These are phyloP conservation scores for Rhynchospora tenuis DNA, from an alignment of 176 grass and related monocot genomes.

Conservation along the genomic window DNA sequence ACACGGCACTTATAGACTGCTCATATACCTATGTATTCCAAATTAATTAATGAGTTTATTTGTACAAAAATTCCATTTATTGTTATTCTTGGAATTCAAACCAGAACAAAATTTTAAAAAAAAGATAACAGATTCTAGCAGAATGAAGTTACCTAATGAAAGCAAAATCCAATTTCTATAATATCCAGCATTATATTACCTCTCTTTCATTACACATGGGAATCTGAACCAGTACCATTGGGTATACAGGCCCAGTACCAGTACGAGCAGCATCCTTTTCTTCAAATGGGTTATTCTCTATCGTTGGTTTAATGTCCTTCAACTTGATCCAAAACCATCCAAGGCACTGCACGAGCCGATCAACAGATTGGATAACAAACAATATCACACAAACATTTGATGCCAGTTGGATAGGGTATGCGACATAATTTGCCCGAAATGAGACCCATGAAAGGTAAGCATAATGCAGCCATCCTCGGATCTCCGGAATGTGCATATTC, in stretches of 20 bases:
- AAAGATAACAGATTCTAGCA: not conserved
- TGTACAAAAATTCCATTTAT: conserved; percentile 1
- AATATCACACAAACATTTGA: conserved; percentile 69
- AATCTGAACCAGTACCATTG: conserved; percentile 90
- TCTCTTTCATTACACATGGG: conserved; percentile 98
- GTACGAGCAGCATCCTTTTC: conserved; percentile 35
- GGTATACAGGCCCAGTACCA: conserved; percentile 40
- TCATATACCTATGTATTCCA: conserved; percentile 71
- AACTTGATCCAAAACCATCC: conserved; percentile 80
- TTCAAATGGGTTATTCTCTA: conserved; percentile 18
- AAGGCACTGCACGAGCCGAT: conserved; percentile 70
- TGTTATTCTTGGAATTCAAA: not conserved
- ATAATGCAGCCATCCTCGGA: not conserved
- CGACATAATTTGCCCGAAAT: conserved; percentile 50
- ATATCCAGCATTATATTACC: conserved; percentile 35
- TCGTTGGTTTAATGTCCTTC: conserved; percentile 57
- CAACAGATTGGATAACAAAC: conserved; percentile 76
- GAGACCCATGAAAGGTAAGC: conserved; percentile 58
- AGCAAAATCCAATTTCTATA: conserved; percentile 7
- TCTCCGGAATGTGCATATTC: conserved; percentile 37
- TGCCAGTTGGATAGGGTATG: conserved; percentile 64
- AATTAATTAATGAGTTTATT: not conserved
- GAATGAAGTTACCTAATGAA: not conserved
- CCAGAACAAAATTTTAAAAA: too few species aligned
- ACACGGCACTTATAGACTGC: conserved; percentile 77